These are phyloP conservation scores for Phyllosticta paracitricarpa DNA, from an alignment of 2,329 filamentous ascomycete genomes.

Conservation along the genomic window DNA sequence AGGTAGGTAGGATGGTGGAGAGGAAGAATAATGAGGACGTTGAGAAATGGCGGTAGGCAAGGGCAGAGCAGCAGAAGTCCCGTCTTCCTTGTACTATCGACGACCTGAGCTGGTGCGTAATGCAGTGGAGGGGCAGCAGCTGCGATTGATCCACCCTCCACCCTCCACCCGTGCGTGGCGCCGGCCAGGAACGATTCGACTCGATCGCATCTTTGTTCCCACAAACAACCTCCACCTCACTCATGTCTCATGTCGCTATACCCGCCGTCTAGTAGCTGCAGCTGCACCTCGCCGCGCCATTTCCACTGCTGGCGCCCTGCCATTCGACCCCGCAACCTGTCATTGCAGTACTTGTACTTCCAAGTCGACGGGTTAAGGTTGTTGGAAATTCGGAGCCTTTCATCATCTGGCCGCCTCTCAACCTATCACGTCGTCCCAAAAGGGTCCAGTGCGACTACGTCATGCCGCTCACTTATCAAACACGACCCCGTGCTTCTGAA, in stretches of 20 bases:
- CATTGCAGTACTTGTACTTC: neutral
- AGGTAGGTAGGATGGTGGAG: neutral
- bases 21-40: neutral
- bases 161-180: neutral
- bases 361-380: neutral
- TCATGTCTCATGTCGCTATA: neutral
- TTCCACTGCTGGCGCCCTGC: neutral
- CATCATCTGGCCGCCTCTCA: neutral
- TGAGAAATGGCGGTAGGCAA: neutral
- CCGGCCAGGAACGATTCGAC: neutral
- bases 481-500: neutral
- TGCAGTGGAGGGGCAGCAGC: constrained; percentile 9
- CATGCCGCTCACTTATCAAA: neutral
- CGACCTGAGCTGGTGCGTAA: no score
- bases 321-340: neutral
- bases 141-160: neutral
- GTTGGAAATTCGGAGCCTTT: neutral
- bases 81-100: neutral
- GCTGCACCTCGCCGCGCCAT: neutral
- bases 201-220: neutral
- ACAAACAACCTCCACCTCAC: neutral
- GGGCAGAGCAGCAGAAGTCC: neutral
- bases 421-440: neutral
- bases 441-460: neutral
- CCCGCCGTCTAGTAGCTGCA: neutral